Conservation (phyloP, 768 basidiomycete genomes). For the Rhodotorula diobovata region DNA sequence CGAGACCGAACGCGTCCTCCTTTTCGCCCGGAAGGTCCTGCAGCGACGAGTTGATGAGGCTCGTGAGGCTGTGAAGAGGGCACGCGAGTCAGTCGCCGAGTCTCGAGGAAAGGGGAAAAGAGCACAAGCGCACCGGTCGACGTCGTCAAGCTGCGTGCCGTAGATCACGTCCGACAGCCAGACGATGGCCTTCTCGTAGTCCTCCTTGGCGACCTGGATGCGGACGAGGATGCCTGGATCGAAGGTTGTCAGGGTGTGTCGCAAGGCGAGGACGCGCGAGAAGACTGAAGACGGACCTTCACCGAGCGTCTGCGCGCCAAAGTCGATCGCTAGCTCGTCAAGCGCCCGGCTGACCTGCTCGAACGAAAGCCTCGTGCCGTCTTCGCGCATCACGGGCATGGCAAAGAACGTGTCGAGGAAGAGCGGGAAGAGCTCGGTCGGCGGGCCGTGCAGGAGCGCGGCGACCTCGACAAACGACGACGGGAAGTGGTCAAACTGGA, state of each 20-base stretch:
- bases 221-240: constrained; percentile 54
- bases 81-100: too few species aligned
- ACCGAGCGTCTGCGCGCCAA: constrained; percentile 62
- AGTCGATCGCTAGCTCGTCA: constrained; percentile 81
- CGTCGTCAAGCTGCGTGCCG: constrained; percentile 64
- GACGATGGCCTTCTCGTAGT: constrained; percentile 71
- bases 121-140: constrained; percentile 58
- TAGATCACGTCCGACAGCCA: constrained; percentile 85
- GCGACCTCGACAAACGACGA: constrained; percentile 85
- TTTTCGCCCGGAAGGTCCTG: constrained; percentile 85
- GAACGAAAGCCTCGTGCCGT: constrained; percentile 65
- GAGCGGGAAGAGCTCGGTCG: constrained; percentile 64
- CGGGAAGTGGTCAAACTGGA: constrained; percentile 75
- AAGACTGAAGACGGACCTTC: constrained; percentile 63
- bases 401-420: constrained; percentile 81
- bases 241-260: too few species aligned
- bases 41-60: constrained; percentile 76
- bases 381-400: constrained; percentile 65
- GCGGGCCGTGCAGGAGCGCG: constrained; percentile 71
- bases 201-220: constrained; percentile 59
- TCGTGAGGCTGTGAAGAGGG: constrained; percentile 59
- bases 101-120: too few species aligned
- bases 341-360: constrained; percentile 85
- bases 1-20: constrained; percentile 73
- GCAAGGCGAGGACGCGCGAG: too few species aligned